Base-by-base conservation (phyloP, 1,139 yeast species). In the Candida sanyaensis region DNA sequence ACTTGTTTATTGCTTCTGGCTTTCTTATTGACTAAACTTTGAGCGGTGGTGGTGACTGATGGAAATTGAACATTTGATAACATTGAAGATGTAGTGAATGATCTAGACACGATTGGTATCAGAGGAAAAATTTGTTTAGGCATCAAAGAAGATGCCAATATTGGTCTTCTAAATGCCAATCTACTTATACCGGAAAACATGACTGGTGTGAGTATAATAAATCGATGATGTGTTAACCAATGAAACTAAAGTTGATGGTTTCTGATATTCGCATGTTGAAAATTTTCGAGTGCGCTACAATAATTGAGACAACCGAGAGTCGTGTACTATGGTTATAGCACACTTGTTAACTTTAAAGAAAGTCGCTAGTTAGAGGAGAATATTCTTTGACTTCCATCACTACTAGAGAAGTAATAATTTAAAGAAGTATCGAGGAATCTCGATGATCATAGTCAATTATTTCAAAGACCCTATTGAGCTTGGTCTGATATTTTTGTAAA, bases 101-200 rank as follows among this genome's bases (percentile, higher is more conserved):
- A 6, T 41, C 43, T 33, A 10, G 43, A n/a, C 26, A 41, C 23
- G 26, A 23, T 26, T 31, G 34, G 37, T 12, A 27, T 41, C 10
- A 33, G 11, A 6, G 37, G 27, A 10, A 12, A 26, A 26, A 32
- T 32, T 24, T 32, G 43, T 24, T 33, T 41, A n/a, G 39, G 3
- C 8, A 36, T n/a, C 29, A 36, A 24, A 8, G 37, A 13, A 11
- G 43, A n/a, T 8, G 31, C 34, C 27, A 26, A 5, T 24, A 37
- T 36, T 24, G 42, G 33, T 31, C 29, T 40, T 24, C 37, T 26
- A 10, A 31, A 13, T 4, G 29, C 30, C 37, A 41, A 32, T 34
- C 31, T 41, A 28, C n/a, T 41, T 32, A 41, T 32, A 12, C 31
- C 26, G n/a, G 43, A 41, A 41, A 41, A 41, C 43, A 41, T 41